These are phyloP conservation scores for Cyclocybe cylindracea DNA, from an alignment of 768 basidiomycete genomes.

Conservation along the genomic window DNA sequence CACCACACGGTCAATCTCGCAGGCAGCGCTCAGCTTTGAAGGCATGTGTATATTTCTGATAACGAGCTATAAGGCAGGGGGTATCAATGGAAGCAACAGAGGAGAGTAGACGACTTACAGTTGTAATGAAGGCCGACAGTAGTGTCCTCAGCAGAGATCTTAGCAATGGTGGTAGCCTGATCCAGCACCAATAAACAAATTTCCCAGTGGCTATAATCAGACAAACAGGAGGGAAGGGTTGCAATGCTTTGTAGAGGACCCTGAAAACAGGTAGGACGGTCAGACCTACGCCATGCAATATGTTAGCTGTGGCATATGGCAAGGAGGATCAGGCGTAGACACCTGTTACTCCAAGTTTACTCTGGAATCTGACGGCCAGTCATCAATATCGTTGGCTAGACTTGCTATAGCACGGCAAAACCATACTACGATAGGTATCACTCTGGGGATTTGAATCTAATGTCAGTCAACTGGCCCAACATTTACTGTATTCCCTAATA, in stretches of 20 bases:
- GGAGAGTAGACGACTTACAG: constrained; percentile 31
- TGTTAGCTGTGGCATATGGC: constrained; percentile 35
- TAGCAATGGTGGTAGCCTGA: constrained; percentile 44
- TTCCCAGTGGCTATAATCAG: neutral
- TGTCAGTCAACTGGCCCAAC: too few relatives aligned
- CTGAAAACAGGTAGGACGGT: constrained; percentile 23
- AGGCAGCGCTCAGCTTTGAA: constrained; percentile 50
- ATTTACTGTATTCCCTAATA: too few relatives aligned
- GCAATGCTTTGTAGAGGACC: constrained; percentile 50
- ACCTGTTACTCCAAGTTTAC: too few relatives aligned
- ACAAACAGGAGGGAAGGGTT: constrained; percentile 47
- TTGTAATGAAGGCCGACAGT: constrained; percentile 49
- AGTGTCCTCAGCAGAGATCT: constrained; percentile 47
- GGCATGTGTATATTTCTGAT: constrained; percentile 46
- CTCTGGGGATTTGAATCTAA: too few relatives aligned
- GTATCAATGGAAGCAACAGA: neutral
- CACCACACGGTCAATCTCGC: constrained; percentile 53
- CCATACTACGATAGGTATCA: too few relatives aligned
- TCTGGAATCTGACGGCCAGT: too few relatives aligned
- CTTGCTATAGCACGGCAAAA: too few relatives aligned
- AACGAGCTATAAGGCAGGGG: constrained; percentile 34
- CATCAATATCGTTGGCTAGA: too few relatives aligned
- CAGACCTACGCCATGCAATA: constrained; percentile 37
- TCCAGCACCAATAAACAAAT: constrained; percentile 1
- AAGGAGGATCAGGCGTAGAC: too few relatives aligned